Percentiles rank a stretch among this genome's conserved stretches.
phyloP scores from a whole-genome alignment of 352 stramenopile genomes.

The Pythium periplocum region DNA sequence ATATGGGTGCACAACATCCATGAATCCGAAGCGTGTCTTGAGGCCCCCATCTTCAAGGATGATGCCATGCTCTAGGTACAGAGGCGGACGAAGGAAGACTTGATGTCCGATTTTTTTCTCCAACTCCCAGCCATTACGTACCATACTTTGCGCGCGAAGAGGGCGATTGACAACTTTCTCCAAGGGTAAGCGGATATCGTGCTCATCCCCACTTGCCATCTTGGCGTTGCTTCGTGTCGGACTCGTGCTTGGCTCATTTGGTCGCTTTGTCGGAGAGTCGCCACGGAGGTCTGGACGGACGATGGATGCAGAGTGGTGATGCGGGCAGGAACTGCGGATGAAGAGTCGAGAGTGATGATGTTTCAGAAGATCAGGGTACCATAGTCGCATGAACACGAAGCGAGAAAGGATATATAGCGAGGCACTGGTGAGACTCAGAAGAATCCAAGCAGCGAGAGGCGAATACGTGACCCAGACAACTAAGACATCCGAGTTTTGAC shows the following conservation, averaged over 20 bases:
- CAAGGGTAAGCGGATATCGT: slow-evolving; percentile 16
- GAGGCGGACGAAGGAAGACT: slow-evolving; percentile 19
- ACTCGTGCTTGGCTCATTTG: slow-evolving; percentile 4
- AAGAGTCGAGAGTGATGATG: too few relatives aligned
- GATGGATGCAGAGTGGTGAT: background rate
- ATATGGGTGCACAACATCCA: slow-evolving; percentile 19
- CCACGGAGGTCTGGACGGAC: background rate
- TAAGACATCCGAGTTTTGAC: too few relatives aligned
- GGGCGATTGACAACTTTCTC: slow-evolving; percentile 21
- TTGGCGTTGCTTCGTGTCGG: background rate
- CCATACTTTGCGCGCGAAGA: slow-evolving; percentile 20
- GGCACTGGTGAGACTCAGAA: too few relatives aligned
- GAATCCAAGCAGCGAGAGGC: too few relatives aligned
- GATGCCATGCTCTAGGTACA: slow-evolving; percentile 25
- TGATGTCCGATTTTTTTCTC: slow-evolving; percentile 21
- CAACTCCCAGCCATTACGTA: slow-evolving; percentile 20
- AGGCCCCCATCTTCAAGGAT: slow-evolving; percentile 18
- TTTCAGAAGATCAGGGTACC: too few relatives aligned
- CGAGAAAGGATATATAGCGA: too few relatives aligned
- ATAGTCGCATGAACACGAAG: too few relatives aligned
- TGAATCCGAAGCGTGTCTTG: slow-evolving; percentile 20
- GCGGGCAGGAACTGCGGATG: too few relatives aligned
- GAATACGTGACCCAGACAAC: too few relatives aligned
- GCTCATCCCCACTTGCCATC: slow-evolving; percentile 11
- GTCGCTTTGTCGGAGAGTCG: background rate